These are phyloP conservation scores for Boletus subparvulus DNA, from an alignment of 768 basidiomycete species.

Conservation along the genomic window DNA sequence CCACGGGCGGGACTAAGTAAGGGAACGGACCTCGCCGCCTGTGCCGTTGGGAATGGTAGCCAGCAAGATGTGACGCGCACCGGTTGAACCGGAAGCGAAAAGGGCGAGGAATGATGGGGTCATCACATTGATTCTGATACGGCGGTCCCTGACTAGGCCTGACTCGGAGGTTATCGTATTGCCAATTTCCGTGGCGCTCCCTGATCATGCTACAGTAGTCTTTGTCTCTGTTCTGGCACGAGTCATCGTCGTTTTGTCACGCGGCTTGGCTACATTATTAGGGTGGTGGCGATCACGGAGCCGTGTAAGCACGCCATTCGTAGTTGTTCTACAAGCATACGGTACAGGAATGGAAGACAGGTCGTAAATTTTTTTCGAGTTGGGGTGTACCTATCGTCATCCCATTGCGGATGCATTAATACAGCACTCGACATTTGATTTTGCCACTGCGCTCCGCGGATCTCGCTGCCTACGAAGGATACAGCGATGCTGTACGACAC, in stretches of 20 bases:
- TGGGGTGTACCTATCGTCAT: neutral
- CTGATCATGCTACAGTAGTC: neutral
- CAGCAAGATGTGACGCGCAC: neutral
- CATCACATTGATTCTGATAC: conserved; percentile 10
- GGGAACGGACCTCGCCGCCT: neutral
- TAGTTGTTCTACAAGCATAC: conserved; percentile 3
- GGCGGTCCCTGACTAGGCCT: neutral
- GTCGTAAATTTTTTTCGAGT: neutral
- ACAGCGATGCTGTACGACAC: conserved; percentile 12
- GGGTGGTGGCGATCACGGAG: conserved; percentile 6
- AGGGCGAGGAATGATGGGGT: neutral
- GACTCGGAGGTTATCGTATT: conserved; percentile 6
- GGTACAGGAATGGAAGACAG: conserved; percentile 18
- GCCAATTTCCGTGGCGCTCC: conserved; percentile 15
- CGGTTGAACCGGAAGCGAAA: conserved; percentile 1
- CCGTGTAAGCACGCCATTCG: neutral
- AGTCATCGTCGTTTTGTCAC: neutral
- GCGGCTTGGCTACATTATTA: conserved; percentile 9
- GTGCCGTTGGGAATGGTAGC: neutral
- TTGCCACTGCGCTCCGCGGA: conserved; percentile 18
- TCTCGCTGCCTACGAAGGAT: conserved; percentile 3
- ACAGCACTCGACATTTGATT: conserved; percentile 13
- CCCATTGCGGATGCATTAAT: conserved; percentile 8
- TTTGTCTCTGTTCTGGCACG: conserved; percentile 6
- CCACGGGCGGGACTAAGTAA: neutral